These are phyloP conservation scores for Didymella lethalis DNA, from an alignment of 2,329 filamentous ascomycete species.

Conservation along the genomic window DNA sequence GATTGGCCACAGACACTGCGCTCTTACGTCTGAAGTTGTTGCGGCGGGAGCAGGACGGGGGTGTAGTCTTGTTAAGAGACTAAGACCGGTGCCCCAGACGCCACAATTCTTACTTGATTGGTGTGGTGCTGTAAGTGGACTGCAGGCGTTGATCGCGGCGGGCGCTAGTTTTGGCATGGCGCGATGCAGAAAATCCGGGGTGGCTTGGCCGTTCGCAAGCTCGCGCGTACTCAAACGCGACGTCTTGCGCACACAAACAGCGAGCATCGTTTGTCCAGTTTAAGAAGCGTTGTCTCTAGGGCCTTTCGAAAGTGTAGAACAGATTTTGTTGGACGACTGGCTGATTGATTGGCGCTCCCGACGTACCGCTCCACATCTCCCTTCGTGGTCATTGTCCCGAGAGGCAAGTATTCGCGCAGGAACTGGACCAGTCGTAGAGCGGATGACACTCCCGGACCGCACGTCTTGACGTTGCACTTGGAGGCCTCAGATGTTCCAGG, in stretches of 20 bases:
- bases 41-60: conserved; percentile 27
- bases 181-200: conserved; percentile 36
- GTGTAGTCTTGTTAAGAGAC: conserved; percentile 30
- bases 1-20: conserved; percentile 30
- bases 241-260: not conserved
- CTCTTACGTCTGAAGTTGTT: conserved; percentile 28
- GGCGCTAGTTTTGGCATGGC: conserved; percentile 31
- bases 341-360: conserved; percentile 11
- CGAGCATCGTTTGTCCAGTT: not conserved
- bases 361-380: conserved; percentile 32
- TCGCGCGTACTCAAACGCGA: conserved; percentile 15
- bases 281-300: not conserved
- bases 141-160: conserved; percentile 31
- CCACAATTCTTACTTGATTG: conserved; percentile 32
- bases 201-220: conserved; percentile 20
- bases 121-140: conserved; percentile 23
- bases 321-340: not conserved
- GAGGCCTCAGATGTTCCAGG: conserved; percentile 1
- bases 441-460: conserved; percentile 24
- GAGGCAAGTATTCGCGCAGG: conserved; percentile 23
- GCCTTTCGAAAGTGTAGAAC: not conserved
- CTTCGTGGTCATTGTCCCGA: conserved; percentile 35
- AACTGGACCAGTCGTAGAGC: conserved; percentile 24
- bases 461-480: conserved; percentile 25
- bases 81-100: conserved; percentile 32